phyloP scores from a whole-genome alignment of 768 basidiomycete genomes.

The Hericium erinaceus region DNA sequence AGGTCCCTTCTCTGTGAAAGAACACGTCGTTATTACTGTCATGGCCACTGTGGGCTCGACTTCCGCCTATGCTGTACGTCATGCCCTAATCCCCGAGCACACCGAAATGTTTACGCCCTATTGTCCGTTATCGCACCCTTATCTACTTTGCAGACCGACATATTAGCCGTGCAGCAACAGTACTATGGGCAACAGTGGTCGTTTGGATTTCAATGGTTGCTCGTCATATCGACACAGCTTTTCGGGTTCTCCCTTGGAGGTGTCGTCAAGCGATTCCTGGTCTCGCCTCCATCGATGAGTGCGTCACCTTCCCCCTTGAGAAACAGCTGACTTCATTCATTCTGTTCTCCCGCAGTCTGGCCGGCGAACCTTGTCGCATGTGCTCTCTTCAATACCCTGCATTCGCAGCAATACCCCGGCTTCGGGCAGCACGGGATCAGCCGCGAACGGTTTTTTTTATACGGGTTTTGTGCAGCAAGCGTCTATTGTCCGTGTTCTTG shows the following conservation, averaged over 20 bases:
- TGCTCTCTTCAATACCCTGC: constrained; percentile 69
- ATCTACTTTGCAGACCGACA: constrained; percentile 38
- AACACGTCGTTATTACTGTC: constrained; percentile 34
- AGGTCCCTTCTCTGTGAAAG: constrained; percentile 66
- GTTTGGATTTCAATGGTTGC: constrained; percentile 63
- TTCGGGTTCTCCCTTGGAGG: constrained; percentile 84
- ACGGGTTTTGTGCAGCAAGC: constrained; percentile 44
- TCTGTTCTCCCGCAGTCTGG: constrained; percentile 38
- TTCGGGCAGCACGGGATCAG: constrained; percentile 54
- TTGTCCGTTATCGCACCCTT: neutral
- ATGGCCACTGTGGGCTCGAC: constrained; percentile 32
- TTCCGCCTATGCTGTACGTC: constrained; percentile 34
- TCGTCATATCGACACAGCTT: constrained; percentile 66
- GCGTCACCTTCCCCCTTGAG: constrained; percentile 2
- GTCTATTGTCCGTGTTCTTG: constrained; percentile 29
- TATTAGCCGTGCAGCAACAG: constrained; percentile 63
- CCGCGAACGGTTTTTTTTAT: constrained; percentile 71
- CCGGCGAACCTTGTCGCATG: constrained; percentile 67
- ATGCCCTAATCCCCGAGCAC: neutral
- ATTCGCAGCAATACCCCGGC: constrained; percentile 59
- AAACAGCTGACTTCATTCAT: neutral
- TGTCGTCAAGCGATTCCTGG: constrained; percentile 65
- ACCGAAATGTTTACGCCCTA: neutral
- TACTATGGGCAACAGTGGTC: constrained; percentile 45
- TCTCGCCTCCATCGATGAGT: constrained; percentile 45